Conservation (phyloP, 2,329 filamentous ascomycete genomes). For the Myriangium duriaei region DNA sequence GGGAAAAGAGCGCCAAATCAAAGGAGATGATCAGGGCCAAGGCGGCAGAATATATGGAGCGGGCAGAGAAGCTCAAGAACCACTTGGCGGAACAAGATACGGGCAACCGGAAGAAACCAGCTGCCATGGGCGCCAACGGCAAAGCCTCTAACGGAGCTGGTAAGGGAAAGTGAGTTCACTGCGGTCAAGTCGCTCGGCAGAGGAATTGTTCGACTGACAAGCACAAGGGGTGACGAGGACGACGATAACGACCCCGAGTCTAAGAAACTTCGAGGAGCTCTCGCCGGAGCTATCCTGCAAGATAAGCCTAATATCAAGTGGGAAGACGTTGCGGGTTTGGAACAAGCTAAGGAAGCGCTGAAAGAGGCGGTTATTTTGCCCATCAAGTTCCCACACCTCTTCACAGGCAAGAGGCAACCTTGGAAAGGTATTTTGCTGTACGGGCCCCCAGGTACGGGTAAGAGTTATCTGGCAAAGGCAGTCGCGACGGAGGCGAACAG, state of each 20-base stretch:
- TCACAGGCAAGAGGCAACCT: conserved; percentile 88
- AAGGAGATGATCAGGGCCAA: conserved; percentile 97
- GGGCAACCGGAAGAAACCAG: conserved; percentile 55
- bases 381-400: conserved; percentile 95
- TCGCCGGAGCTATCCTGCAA: conserved; percentile 82
- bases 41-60: conserved; percentile 94
- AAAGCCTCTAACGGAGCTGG: conserved; percentile 50
- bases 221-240: conserved; percentile 42
- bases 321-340: conserved; percentile 94
- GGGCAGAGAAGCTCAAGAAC: conserved; percentile 92
- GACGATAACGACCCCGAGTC: conserved; percentile 70
- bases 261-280: conserved; percentile 86
- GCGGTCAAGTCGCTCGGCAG: too few relatives aligned
- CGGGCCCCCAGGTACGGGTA: conserved; percentile 91
- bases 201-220: too few relatives aligned
- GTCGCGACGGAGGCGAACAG: conserved; percentile 90
- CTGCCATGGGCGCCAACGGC: conserved; percentile 61
- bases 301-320: conserved; percentile 95
- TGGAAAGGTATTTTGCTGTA: conserved; percentile 98
- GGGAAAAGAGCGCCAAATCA: conserved; percentile 93
- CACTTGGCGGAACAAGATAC: conserved; percentile 65
- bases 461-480: conserved; percentile 93
- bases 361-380: conserved; percentile 97
- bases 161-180: conserved; percentile 44
- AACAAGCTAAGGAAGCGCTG: conserved; percentile 86